Evolutionary conservation across 345 rosid species (phyloP).

Genomic region (Rhodomyrtus tomentosa): DNA sequence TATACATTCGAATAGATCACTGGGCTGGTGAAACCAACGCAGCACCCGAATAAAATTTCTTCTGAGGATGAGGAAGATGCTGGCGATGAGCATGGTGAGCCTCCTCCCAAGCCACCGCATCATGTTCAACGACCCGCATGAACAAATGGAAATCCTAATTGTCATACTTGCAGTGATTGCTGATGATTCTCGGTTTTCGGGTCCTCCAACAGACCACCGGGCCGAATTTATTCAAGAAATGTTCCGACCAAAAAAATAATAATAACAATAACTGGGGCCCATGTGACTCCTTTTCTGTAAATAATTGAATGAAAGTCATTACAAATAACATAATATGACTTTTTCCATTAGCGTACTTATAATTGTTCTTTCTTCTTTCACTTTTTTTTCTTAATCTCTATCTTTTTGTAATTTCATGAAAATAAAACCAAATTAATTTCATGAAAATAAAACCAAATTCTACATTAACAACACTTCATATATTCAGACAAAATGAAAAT

Average conservation of each 20-base stretch:
- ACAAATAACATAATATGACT: neutral
- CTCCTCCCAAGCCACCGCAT: slow-evolving; percentile 60
- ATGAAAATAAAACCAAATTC: neutral
- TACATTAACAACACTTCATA: neutral
- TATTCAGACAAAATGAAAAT: neutral
- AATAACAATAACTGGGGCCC: too few species aligned
- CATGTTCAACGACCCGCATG: slow-evolving; percentile 76
- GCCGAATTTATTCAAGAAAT: slow-evolving; percentile 63
- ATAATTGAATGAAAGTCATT: neutral
- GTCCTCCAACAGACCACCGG: slow-evolving; percentile 50
- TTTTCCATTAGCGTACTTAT: neutral
- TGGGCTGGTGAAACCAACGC: slow-evolving; percentile 81
- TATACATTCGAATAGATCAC: slow-evolving; percentile 1
- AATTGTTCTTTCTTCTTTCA: neutral
- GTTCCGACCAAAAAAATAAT: too few species aligned
- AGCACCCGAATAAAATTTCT: slow-evolving; percentile 29
- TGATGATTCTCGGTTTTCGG: slow-evolving; percentile 9
- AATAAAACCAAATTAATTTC: neutral
- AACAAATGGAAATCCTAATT: slow-evolving; percentile 71
- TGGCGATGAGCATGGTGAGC: slow-evolving; percentile 75
- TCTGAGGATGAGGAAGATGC: slow-evolving; percentile 41
- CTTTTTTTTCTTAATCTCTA: neutral
- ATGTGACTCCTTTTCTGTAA: slow-evolving; percentile 56
- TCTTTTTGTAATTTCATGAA: neutral
- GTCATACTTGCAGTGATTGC: slow-evolving; percentile 79